Evolutionary conservation across 2,329 filamentous ascomycete genomes (phyloP).

Genomic region (Monosporascus cannonballus): DNA sequence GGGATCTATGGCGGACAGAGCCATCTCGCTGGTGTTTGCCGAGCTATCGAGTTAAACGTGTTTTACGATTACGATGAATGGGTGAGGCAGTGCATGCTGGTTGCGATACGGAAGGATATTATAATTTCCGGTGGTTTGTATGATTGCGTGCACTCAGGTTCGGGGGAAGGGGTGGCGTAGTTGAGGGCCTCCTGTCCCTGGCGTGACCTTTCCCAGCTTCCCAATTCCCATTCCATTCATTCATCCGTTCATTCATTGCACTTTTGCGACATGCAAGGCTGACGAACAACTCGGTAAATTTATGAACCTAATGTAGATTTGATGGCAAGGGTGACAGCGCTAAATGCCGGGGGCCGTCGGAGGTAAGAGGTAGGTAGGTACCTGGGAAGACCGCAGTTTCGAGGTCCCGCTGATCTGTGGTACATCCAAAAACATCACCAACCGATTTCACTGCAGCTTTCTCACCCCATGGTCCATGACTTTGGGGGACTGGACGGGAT

Average conservation of each 20-base stretch:
- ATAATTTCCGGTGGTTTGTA: neutral
- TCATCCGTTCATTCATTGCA: neutral
- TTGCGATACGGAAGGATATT: neutral
- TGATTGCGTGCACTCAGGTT: neutral
- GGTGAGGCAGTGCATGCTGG: neutral
- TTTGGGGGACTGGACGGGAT: no score
- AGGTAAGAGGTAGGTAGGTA: no score
- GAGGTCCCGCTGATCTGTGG: no score
- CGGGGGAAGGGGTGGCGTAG: neutral
- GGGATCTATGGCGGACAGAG: conserved; percentile 47
- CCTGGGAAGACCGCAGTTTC: no score
- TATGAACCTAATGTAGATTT: no score
- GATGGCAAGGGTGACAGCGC: no score
- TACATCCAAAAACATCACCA: no score
- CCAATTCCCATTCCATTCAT: neutral
- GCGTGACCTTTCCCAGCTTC: neutral
- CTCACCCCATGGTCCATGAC: no score
- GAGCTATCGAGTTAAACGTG: neutral
- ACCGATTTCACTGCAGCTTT: no score
- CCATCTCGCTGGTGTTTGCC: conserved; percentile 31
- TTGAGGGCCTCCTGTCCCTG: neutral
- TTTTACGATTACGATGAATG: no score
- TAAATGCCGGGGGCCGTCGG: no score
- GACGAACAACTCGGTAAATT: neutral
- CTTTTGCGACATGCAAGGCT: neutral